Evolutionary conservation across 495 filamentous ascomycete species (phyloP), one percentile per base, ranked within the genome.

Genomic region (Astrothelium macrocarpum): DNA sequence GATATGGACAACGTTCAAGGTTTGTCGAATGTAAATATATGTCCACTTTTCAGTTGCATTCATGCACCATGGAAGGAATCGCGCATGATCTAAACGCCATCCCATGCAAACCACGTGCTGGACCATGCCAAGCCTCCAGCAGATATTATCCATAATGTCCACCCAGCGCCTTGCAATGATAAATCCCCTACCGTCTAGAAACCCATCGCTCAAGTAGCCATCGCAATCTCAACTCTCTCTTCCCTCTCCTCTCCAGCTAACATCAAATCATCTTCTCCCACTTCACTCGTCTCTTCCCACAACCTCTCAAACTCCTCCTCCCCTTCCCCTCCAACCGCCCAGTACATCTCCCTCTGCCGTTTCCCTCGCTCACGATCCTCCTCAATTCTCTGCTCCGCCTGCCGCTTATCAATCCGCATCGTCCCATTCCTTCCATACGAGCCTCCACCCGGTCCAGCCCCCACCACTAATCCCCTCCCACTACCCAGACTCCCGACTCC

Each of bases 331-430:
- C 62, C 62, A 2, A 96, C 84, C 1, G 89, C 87, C 94, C 95
- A 97, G 71, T 93, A 92, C 67, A 82, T 88, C 73, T 98, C 94
- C 18, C 94, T 74, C 65, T 89, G 77, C 42, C 94, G 78, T 78
- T 97, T 97, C 75, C 97, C 95, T 45, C 94, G 81, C 73, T 98
- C 95, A 9, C 94, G 80, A 75, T 98, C 94, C 72, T 98, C 94
- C 66, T 98, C 95, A 66, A 98, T 97, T 59, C 94, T 76, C 78
- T 97, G 92, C 76, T 97, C 91, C 39, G 96, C 89, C 78, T 93
- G 86, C 62, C 86, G 82, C 73, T 91, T 93, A 70, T 97, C 91
- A 14, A 91, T 78, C 62, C 83, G 81, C 20, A 64, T 74, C 69
- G 68, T 76, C 53, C 66, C 66, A 64, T 64, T 73, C 31, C 59